phyloP scores from a whole-genome alignment of 169 alveolate species.

The Eimeria necatrix region DNA sequence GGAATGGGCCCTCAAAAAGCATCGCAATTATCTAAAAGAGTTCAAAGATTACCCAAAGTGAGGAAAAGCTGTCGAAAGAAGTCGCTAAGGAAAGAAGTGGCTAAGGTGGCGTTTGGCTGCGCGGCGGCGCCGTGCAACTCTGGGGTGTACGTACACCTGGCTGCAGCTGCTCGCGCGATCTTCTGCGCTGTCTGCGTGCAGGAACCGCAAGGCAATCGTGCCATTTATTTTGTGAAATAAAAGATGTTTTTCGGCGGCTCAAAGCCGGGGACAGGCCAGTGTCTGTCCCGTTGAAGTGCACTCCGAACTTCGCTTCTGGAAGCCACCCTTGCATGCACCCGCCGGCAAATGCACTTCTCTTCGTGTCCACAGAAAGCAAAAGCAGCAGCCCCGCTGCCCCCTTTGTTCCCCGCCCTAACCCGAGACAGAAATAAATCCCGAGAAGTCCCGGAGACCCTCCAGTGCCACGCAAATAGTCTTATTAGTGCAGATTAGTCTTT shows the following conservation, averaged over 20 bases:
- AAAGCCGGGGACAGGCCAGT: conserved; percentile 2
- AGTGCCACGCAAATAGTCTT: too few species aligned
- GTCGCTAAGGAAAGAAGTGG: neutral
- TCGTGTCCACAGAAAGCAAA: too few species aligned
- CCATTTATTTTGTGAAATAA: conserved; percentile 44
- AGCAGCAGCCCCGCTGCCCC: too few species aligned
- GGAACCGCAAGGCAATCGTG: conserved; percentile 73
- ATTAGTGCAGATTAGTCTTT: too few species aligned
- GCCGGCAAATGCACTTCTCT: too few species aligned
- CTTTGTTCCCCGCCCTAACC: too few species aligned
- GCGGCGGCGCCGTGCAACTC: neutral
- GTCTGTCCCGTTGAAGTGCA: neutral
- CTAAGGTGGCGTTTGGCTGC: too few species aligned
- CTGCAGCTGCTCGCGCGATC: neutral
- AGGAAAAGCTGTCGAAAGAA: neutral
- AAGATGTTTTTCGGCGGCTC: neutral
- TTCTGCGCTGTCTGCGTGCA: neutral
- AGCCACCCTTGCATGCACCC: too few species aligned
- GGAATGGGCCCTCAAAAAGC: conserved; percentile 96
- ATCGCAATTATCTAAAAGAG: conserved; percentile 90
- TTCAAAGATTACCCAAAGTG: conserved; percentile 90
- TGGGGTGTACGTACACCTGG: neutral
- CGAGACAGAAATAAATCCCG: too few species aligned
- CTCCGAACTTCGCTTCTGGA: too few species aligned
- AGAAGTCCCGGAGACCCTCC: too few species aligned